phyloP scores from a whole-genome alignment of 257 asterid genomes.

The Coffea eugenioides region DNA sequence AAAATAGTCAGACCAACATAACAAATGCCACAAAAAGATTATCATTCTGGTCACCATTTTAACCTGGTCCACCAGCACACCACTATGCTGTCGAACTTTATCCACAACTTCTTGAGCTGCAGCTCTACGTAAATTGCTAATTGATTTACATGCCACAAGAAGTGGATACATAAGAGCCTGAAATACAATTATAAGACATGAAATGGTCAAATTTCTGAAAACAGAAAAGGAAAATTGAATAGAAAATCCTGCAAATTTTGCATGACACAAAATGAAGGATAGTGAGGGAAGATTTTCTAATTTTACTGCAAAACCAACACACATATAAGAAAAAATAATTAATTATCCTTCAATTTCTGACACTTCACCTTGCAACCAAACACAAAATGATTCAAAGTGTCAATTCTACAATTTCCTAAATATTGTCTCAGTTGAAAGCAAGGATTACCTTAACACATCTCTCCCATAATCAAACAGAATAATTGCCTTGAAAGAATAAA shows the following conservation, averaged over 20 bases:
- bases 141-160: slow-evolving; percentile 97
- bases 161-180: slow-evolving; percentile 99
- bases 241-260: neutral
- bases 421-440: neutral
- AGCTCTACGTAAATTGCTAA: slow-evolving; percentile 85
- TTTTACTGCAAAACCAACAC: too few relatives aligned
- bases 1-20: slow-evolving; percentile 28
- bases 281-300: too few relatives aligned
- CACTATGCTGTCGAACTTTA: slow-evolving; percentile 96
- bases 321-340: too few relatives aligned
- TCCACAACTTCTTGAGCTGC: slow-evolving; percentile 99
- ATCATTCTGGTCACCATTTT: slow-evolving; percentile 13
- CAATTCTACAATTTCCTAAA: neutral
- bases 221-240: neutral
- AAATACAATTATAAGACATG: slow-evolving; percentile 16
- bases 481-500: neutral
- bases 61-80: slow-evolving; percentile 95
- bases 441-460: neutral
- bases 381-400: neutral
- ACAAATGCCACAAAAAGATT: slow-evolving; percentile 19
- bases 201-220: neutral
- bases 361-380: too few relatives aligned
- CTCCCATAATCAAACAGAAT: neutral
- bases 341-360: too few relatives aligned
- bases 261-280: too few relatives aligned